Evolutionary conservation across 768 basidiomycete genomes (phyloP).

Genomic region (Auricularia auricula-judae): DNA sequence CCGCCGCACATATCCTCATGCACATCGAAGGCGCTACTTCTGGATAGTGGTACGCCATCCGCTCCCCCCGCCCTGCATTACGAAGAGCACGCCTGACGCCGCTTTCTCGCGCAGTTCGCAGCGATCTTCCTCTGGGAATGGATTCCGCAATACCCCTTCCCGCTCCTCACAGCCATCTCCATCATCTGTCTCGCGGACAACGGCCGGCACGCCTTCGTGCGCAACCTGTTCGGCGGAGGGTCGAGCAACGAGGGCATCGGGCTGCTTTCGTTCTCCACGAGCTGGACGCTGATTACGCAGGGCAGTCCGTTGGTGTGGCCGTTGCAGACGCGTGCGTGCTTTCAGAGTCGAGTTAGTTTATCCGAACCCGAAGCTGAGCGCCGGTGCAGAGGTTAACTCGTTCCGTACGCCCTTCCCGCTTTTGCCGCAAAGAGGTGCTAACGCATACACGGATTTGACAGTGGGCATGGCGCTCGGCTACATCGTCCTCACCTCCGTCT

Average conservation of each 20-base stretch:
- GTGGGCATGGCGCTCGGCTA: conserved; percentile 41
- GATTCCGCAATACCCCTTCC: conserved; percentile 29
- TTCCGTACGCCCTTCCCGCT: too few species aligned
- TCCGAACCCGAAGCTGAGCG: too few species aligned
- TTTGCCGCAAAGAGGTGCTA: too few species aligned
- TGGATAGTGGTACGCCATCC: conserved; percentile 36
- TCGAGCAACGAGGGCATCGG: conserved; percentile 43
- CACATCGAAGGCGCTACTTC: conserved; percentile 31
- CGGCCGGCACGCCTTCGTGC: conserved; percentile 31
- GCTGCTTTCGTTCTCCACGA: conserved; percentile 33
- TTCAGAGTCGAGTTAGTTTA: not conserved
- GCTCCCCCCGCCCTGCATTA: not conserved
- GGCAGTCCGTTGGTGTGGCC: conserved; percentile 46
- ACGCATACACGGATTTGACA: too few species aligned
- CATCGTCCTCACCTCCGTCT: conserved; percentile 27
- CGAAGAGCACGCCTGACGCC: not conserved
- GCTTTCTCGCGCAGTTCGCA: conserved; percentile 19
- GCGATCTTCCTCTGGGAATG: conserved; percentile 39
- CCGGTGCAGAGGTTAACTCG: conserved; percentile 28
- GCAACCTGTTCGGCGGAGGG: conserved; percentile 31
- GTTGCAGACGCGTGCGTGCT: conserved; percentile 36
- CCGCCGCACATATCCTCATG: too few species aligned
- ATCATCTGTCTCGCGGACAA: conserved; percentile 38
- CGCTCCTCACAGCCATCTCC: conserved; percentile 36
- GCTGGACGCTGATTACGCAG: conserved; percentile 45